phyloP scores from a whole-genome alignment of 2,329 filamentous ascomycete species.

The Alternaria triticina region DNA sequence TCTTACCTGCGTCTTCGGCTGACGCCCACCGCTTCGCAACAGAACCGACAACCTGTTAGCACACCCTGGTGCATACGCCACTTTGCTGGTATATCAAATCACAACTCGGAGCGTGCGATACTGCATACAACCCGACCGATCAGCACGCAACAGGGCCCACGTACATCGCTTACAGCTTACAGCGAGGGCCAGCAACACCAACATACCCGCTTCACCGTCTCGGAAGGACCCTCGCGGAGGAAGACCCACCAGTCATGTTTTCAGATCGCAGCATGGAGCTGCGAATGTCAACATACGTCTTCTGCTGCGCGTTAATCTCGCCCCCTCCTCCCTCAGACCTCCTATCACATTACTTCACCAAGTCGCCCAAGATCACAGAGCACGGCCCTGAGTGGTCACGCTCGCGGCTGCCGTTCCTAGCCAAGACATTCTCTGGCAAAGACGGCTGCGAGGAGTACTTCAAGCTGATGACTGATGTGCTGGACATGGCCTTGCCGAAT shows the following conservation, averaged over 20 bases:
- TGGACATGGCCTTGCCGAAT: constrained; percentile 40
- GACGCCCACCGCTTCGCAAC: constrained; percentile 15
- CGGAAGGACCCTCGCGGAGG: not conserved
- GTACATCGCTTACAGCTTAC: constrained; percentile 8
- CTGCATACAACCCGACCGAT: not conserved
- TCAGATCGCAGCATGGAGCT: constrained; percentile 24
- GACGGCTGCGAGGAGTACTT: constrained; percentile 51
- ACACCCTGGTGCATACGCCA: constrained; percentile 7
- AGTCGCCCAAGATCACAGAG: constrained; percentile 48
- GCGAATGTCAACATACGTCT: constrained; percentile 31
- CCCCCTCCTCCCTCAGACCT: constrained; percentile 33
- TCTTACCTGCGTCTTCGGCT: constrained; percentile 15
- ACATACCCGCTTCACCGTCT: constrained; percentile 1
- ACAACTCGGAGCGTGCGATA: not conserved
- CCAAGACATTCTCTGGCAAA: constrained; percentile 43
- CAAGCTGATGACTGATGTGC: constrained; percentile 37
- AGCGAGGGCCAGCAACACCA: not conserved
- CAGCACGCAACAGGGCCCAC: not conserved
- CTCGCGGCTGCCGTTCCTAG: constrained; percentile 49
- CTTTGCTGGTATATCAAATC: constrained; percentile 1
- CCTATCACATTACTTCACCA: constrained; percentile 35
- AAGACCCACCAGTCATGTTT: constrained; percentile 13
- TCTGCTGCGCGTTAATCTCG: constrained; percentile 38
- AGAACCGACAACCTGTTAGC: constrained; percentile 12
- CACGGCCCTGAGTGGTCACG: constrained; percentile 50